Evolutionary conservation across 331 rosid species (phyloP).

Genomic region (Erythrophleum ivorense): DNA sequence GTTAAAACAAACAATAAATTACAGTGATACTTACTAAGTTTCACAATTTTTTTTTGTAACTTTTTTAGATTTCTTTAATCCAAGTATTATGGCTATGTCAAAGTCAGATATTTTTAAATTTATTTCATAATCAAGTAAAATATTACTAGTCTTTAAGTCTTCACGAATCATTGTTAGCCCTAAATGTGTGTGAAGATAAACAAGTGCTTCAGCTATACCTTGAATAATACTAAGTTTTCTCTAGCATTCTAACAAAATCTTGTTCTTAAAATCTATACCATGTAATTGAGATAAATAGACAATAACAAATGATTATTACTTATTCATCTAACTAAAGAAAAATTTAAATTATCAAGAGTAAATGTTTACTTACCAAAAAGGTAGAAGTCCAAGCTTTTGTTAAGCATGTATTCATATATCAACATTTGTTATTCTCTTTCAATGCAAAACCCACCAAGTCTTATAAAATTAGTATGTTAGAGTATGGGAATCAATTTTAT

Average conservation of each 20-base stretch:
- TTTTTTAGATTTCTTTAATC: constrained; percentile 30
- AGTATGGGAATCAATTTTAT: constrained; percentile 25
- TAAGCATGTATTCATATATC: constrained; percentile 43
- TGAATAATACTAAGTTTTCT: constrained; percentile 9
- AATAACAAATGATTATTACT: background rate
- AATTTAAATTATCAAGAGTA: too few relatives aligned
- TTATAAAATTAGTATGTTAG: constrained; percentile 48
- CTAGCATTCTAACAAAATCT: background rate
- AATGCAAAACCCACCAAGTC: constrained; percentile 44
- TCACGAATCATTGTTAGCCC: constrained; percentile 18
- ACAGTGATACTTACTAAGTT: constrained; percentile 41
- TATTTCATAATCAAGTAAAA: constrained; percentile 41
- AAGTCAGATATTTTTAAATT: constrained; percentile 40
- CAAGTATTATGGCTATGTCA: constrained; percentile 49
- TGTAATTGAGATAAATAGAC: background rate
- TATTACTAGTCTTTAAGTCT: constrained; percentile 26
- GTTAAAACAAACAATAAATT: background rate
- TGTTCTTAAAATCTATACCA: background rate
- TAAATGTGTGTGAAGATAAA: constrained; percentile 26
- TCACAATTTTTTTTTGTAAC: constrained; percentile 41
- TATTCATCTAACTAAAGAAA: background rate
- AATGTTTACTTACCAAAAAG: constrained; percentile 37
- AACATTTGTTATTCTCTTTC: constrained; percentile 34
- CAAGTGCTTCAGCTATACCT: constrained; percentile 33
- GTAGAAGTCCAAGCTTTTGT: constrained; percentile 46